Percentiles rank a stretch among this genome's conserved stretches.
phyloP scores from a whole-genome alignment of 768 basidiomycete genomes.

The Termitomyces sp. region DNA sequence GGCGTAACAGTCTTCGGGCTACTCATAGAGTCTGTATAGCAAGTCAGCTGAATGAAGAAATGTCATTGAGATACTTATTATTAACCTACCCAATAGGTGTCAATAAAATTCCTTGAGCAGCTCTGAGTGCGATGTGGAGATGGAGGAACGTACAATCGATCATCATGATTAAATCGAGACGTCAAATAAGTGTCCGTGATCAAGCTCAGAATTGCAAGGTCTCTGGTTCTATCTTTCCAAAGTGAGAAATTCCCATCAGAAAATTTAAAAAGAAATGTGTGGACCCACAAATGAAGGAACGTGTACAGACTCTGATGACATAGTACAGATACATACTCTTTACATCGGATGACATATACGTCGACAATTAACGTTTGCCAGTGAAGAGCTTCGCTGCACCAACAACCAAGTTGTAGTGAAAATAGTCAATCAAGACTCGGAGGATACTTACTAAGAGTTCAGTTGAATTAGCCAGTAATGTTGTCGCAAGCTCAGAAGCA shows the following conservation, averaged over 20 bases:
- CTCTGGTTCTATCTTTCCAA: background rate
- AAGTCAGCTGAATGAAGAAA: background rate
- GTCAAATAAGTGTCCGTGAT: too few species aligned
- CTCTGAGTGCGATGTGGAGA: background rate
- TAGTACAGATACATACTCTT: background rate
- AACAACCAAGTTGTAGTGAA: background rate
- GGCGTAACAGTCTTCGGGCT: too few species aligned
- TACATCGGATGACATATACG: background rate
- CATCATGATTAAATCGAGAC: too few species aligned
- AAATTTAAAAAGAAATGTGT: background rate
- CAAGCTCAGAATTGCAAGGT: too few species aligned
- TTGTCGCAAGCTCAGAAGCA: background rate
- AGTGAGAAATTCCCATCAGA: background rate
- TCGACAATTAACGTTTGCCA: background rate
- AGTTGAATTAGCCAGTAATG: background rate
- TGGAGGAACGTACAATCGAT: too few species aligned
- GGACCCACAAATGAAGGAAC: background rate
- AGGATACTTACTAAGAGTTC: background rate
- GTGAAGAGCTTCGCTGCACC: background rate
- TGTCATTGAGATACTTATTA: background rate
- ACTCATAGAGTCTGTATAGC: background rate
- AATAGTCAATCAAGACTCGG: background rate
- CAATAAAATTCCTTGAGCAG: too few species aligned
- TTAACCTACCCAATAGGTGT: too few species aligned
- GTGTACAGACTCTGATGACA: too few species aligned